Evolutionary conservation across 2,329 filamentous ascomycete species (phyloP).

Genomic region (Pseudophaeomoniella oleicola): DNA sequence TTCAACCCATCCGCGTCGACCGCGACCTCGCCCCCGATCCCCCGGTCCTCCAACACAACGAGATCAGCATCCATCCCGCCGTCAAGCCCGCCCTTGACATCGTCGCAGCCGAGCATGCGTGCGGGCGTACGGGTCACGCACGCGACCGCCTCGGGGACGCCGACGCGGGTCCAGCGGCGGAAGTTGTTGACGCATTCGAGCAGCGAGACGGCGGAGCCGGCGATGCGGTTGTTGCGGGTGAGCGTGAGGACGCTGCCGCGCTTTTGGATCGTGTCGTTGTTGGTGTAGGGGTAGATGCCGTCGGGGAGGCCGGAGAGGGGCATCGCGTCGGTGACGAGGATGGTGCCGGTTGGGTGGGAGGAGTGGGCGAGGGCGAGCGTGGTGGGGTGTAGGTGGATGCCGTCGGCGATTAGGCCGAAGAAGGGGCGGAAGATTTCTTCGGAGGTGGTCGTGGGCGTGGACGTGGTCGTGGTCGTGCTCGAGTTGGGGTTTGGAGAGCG

Average conservation of each 20-base stretch:
- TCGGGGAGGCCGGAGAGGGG: slow-evolving; percentile 71
- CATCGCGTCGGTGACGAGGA: slow-evolving; percentile 89
- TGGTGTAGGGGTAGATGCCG: slow-evolving; percentile 75
- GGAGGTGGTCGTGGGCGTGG: slow-evolving; percentile 10
- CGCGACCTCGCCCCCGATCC: slow-evolving; percentile 22
- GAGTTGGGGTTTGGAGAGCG: slow-evolving; percentile 1
- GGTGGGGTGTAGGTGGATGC: slow-evolving; percentile 78
- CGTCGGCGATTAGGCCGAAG: slow-evolving; percentile 83
- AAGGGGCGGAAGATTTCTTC: slow-evolving; percentile 38
- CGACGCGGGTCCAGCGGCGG: slow-evolving; percentile 55
- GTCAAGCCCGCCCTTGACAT: slow-evolving; percentile 50
- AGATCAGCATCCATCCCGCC: slow-evolving; percentile 55
- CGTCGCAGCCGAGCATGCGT: slow-evolving; percentile 51
- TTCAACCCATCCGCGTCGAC: slow-evolving; percentile 42
- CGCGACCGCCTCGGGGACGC: slow-evolving; percentile 52
- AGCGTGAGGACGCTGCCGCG: slow-evolving; percentile 57
- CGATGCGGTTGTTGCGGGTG: slow-evolving; percentile 66
- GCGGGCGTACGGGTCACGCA: slow-evolving; percentile 67
- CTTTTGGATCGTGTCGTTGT: slow-evolving; percentile 45
- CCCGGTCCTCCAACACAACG: slow-evolving; percentile 47
- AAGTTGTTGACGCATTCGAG: slow-evolving; percentile 76
- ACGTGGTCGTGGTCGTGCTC: slow-evolving; percentile 12
- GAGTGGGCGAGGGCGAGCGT: slow-evolving; percentile 82
- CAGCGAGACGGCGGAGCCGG: slow-evolving; percentile 52
- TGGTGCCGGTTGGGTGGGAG: slow-evolving; percentile 68